Conservation (phyloP, 169 alveolate species). For the Eimeria maxima region DNA sequence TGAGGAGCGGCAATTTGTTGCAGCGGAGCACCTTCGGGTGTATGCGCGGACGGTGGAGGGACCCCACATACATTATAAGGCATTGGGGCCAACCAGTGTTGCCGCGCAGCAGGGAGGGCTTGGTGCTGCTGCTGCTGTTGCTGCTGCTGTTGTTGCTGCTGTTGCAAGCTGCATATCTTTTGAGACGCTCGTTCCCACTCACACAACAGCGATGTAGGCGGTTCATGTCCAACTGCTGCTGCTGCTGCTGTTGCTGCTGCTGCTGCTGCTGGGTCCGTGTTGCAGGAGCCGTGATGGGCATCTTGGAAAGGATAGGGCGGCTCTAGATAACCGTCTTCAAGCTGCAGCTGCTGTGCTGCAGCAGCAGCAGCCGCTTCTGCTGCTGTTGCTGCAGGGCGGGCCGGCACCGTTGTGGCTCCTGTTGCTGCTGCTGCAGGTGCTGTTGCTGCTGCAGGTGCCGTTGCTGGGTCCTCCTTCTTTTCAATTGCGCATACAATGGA, state of each 20-base stretch:
- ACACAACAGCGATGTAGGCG: not conserved
- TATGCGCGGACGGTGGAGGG: not conserved
- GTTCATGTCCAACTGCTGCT: not conserved
- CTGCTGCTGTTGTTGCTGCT: slow-evolving; percentile 3
- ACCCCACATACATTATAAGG: not conserved
- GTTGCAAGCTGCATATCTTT: not conserved
- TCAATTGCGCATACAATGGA: not conserved
- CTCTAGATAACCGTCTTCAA: slow-evolving; percentile 12
- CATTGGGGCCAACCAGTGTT: not conserved
- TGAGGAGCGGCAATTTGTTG: not conserved
- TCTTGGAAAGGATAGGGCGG: not conserved
- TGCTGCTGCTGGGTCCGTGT: not conserved
- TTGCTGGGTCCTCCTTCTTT: not conserved
- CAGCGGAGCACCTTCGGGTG: not conserved
- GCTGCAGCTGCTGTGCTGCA: not conserved
- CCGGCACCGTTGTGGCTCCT: too few relatives aligned
- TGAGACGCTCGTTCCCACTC: not conserved
- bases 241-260: slow-evolving; percentile 16
- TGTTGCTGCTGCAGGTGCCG: slow-evolving; percentile 12
- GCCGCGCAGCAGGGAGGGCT: slow-evolving; percentile 3
- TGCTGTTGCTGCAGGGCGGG: too few relatives aligned
- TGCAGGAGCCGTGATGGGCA: not conserved
- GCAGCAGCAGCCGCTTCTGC: too few relatives aligned
- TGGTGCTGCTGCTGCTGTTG: too few relatives aligned
- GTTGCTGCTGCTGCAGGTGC: not conserved